A percentile compares a stretch with the other conserved stretches of the same genome.
Evolutionary conservation across 2,329 filamentous ascomycete species (phyloP).

Genomic region (Phaeosphaeriaceae sp.): DNA sequence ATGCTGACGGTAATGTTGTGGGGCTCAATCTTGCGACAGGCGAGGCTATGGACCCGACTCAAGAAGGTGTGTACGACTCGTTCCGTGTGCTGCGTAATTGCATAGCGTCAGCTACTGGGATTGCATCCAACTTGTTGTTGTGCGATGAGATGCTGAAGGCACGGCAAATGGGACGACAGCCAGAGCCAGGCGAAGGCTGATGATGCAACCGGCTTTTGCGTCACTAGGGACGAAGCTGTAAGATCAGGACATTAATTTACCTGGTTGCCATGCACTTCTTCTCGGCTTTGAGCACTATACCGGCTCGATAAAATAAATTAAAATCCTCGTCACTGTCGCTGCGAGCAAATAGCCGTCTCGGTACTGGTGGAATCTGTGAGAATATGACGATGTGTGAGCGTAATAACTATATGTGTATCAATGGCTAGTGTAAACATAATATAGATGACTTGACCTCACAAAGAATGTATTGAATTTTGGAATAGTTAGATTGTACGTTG

Average conservation of each 20-base stretch:
- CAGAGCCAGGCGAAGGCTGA: conserved; percentile 25
- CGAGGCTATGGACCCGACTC: conserved; percentile 91
- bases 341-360: background rate
- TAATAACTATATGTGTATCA: too few relatives aligned
- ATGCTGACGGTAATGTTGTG: conserved; percentile 80
- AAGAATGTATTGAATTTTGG: too few relatives aligned
- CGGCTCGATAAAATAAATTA: background rate
- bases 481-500: background rate
- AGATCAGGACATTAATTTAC: background rate
- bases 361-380: too few relatives aligned
- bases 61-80: conserved; percentile 93
- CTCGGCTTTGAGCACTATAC: too few relatives aligned
- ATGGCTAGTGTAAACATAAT: too few relatives aligned
- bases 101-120: conserved; percentile 91
- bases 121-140: conserved; percentile 91
- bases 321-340: background rate
- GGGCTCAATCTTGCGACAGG: conserved; percentile 87
- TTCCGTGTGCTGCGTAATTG: conserved; percentile 94
- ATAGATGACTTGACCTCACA: too few relatives aligned
- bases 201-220: conserved; percentile 1
- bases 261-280: background rate
- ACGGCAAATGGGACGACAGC: conserved; percentile 76
- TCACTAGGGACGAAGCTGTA: background rate
- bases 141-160: conserved; percentile 98
- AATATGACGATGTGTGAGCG: too few relatives aligned